Conservation (phyloP, 768 basidiomycete species). For the Imleria badia region DNA sequence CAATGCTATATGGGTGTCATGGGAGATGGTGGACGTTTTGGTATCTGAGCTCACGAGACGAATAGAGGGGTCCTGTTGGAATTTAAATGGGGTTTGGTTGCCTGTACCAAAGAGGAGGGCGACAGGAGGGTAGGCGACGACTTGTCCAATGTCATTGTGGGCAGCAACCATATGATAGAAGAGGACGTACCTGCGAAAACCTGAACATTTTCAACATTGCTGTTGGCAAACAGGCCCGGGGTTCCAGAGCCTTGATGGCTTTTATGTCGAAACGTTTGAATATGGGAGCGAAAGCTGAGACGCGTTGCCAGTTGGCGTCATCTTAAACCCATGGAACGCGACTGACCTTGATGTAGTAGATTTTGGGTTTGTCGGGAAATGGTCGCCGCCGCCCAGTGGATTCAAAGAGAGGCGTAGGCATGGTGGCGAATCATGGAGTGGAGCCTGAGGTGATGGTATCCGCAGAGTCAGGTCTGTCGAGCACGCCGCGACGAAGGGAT, state of each 20-base stretch:
- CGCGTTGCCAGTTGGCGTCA: too few relatives aligned
- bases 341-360: too few relatives aligned
- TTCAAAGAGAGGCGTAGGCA: too few relatives aligned
- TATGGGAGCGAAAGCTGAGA: conserved; percentile 8
- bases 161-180: background rate
- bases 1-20: background rate
- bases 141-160: conserved; percentile 2
- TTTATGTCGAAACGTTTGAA: conserved; percentile 5
- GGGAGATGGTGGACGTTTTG: too few relatives aligned
- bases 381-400: too few relatives aligned
- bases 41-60: background rate
- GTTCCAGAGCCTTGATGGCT: background rate
- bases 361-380: too few relatives aligned
- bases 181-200: background rate
- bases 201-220: conserved; percentile 3
- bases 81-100: too few relatives aligned
- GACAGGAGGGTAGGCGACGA: conserved; percentile 1
- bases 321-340: too few relatives aligned
- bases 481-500: too few relatives aligned
- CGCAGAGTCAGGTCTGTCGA: too few relatives aligned
- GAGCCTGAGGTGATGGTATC: too few relatives aligned
- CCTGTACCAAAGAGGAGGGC: conserved; percentile 6
- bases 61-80: background rate
- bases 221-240: background rate
- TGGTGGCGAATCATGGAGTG: too few relatives aligned